Percentiles rank a stretch among this genome's conserved stretches.
These are phyloP conservation scores for Suillus brevipes DNA, from an alignment of 768 basidiomycete species.

Conservation along the genomic window DNA sequence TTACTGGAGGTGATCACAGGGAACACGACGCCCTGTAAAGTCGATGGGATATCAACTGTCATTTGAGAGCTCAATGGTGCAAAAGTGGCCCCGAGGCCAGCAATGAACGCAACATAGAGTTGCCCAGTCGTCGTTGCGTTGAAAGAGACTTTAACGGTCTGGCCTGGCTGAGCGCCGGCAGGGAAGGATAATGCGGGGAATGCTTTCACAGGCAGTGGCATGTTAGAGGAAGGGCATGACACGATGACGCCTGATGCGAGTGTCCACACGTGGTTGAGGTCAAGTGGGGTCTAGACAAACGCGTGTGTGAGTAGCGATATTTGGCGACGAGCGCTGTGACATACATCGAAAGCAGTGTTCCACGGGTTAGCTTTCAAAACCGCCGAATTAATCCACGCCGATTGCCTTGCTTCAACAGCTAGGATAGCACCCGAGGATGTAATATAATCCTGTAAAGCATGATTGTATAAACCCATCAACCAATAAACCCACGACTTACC, in stretches of 20 bases:
- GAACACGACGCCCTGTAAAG: constrained; percentile 35
- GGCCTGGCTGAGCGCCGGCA: constrained; percentile 33
- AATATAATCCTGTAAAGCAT: constrained; percentile 38
- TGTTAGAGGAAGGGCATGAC: constrained; percentile 49
- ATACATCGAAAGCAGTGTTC: constrained; percentile 47
- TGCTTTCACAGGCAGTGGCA: constrained; percentile 47
- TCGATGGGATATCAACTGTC: constrained; percentile 24
- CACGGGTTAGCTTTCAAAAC: constrained; percentile 43
- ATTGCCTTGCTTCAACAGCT: constrained; percentile 53
- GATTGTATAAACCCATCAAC: not conserved
- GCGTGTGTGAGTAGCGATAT: not conserved
- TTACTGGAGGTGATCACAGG: constrained; percentile 35
- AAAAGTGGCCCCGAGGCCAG: constrained; percentile 35
- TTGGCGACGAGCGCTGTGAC: not conserved
- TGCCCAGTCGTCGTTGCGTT: constrained; percentile 16
- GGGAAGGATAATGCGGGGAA: constrained; percentile 44
- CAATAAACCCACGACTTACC: constrained; percentile 5
- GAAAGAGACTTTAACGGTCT: constrained; percentile 28
- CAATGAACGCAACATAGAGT: constrained; percentile 37
- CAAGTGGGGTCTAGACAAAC: constrained; percentile 35
- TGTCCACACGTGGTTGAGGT: constrained; percentile 46
- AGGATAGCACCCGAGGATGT: constrained; percentile 62
- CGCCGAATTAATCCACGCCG: constrained; percentile 48
- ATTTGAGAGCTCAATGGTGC: constrained; percentile 28
- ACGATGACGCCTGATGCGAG: constrained; percentile 47